These are phyloP conservation scores for Epicoccum nigrum DNA, from an alignment of 2,329 filamentous ascomycete genomes.

Conservation along the genomic window DNA sequence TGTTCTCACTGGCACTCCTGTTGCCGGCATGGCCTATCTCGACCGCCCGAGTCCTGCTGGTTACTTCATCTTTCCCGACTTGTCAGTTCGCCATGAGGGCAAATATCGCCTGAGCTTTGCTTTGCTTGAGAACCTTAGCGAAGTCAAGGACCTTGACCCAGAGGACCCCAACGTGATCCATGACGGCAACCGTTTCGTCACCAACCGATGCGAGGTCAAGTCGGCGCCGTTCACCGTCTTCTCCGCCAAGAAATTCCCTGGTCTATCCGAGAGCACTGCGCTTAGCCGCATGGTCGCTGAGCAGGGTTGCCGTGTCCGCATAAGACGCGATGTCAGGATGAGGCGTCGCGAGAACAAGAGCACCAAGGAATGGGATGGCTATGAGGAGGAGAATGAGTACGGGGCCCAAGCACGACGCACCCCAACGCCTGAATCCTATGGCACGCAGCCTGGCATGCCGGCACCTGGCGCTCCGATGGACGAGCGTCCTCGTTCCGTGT, in stretches of 20 bases:
- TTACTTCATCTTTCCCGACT: slow-evolving; percentile 97
- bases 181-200: slow-evolving; percentile 63
- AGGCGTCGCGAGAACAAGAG: slow-evolving; percentile 78
- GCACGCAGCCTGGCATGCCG: slow-evolving; percentile 45
- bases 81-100: slow-evolving; percentile 94
- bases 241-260: slow-evolving; percentile 98
- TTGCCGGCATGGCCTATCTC: slow-evolving; percentile 94
- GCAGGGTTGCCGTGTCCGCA: slow-evolving; percentile 94
- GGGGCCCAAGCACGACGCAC: slow-evolving; percentile 58
- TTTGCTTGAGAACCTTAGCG: slow-evolving; percentile 91
- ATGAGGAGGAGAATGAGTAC: slow-evolving; percentile 59
- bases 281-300: slow-evolving; percentile 92
- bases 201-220: slow-evolving; percentile 89
- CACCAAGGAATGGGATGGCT: slow-evolving; percentile 69
- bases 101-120: slow-evolving; percentile 91
- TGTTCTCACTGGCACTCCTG: slow-evolving; percentile 90
- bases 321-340: slow-evolving; percentile 92
- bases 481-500: slow-evolving; percentile 64
- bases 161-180: slow-evolving; percentile 53
- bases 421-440: slow-evolving; percentile 57
- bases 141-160: slow-evolving; percentile 75
- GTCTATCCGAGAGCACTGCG: slow-evolving; percentile 84
- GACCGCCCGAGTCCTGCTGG: slow-evolving; percentile 80
- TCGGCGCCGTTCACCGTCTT: slow-evolving; percentile 86
- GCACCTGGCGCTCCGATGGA: slow-evolving; percentile 33